phyloP scores from a whole-genome alignment of 768 basidiomycete genomes.

The Leccinum longicurvipes region DNA sequence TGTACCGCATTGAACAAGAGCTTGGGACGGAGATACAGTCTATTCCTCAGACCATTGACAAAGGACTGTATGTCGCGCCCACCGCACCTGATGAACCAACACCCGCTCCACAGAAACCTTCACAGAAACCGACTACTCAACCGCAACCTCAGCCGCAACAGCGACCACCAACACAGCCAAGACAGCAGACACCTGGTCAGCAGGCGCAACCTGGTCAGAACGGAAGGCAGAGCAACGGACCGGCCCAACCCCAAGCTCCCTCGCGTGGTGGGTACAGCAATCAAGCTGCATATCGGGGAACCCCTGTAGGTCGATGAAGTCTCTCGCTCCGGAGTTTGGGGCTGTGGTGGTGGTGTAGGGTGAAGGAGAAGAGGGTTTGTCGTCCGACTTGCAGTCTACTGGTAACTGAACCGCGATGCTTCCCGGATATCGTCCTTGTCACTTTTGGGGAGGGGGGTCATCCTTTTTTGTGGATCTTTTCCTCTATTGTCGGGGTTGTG shows the following conservation, averaged over 20 bases:
- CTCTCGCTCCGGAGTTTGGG: background rate
- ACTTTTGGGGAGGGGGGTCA: constrained; percentile 9
- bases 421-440: constrained; percentile 13
- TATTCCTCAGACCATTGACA: constrained; percentile 89
- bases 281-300: constrained; percentile 27
- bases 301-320: constrained; percentile 28
- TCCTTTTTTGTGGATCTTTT: constrained; percentile 13
- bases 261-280: constrained; percentile 22
- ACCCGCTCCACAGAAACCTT: constrained; percentile 45
- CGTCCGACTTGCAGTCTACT: constrained; percentile 14
- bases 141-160: constrained; percentile 34
- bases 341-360: background rate
- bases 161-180: constrained; percentile 23
- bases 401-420: constrained; percentile 8
- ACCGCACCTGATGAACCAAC: constrained; percentile 42
- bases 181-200: constrained; percentile 27
- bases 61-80: constrained; percentile 90
- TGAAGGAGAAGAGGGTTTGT: constrained; percentile 1
- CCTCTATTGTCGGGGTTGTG: constrained; percentile 6
- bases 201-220: constrained; percentile 23
- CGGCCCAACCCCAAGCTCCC: constrained; percentile 19
- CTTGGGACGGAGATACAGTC: constrained; percentile 97
- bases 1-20: constrained; percentile 98
- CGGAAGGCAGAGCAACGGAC: constrained; percentile 28
- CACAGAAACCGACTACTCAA: constrained; percentile 36